Percentiles rank a stretch among this genome's conserved stretches.
phyloP scores from a whole-genome alignment of 2,329 filamentous ascomycete species.

The Keithomyces neogunnii region DNA sequence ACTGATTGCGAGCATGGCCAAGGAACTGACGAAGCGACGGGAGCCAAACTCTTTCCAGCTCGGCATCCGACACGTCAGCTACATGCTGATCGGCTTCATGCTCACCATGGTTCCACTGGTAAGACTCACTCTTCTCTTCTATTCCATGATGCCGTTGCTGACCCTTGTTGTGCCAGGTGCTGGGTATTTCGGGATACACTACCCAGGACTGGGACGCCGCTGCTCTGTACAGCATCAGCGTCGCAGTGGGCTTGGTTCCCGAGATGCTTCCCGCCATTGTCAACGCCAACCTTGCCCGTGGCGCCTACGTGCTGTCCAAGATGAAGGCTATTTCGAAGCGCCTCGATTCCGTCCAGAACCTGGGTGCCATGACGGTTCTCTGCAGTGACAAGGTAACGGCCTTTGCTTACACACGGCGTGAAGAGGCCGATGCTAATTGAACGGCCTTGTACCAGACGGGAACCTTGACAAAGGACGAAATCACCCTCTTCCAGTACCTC shows the following conservation, averaged over 20 bases:
- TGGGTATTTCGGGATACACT: slow-evolving; percentile 15
- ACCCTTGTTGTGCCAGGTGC: slow-evolving; percentile 8
- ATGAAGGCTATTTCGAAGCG: slow-evolving; percentile 28
- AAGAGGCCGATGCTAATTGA: not conserved
- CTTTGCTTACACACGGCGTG: not conserved
- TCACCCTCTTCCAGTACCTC: slow-evolving; percentile 16
- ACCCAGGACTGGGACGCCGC: slow-evolving; percentile 18
- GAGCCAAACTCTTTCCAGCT: slow-evolving; percentile 18
- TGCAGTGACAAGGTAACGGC: slow-evolving; percentile 20
- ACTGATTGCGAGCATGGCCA: slow-evolving; percentile 18
- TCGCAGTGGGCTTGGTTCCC: slow-evolving; percentile 20
- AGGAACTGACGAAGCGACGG: slow-evolving; percentile 15
- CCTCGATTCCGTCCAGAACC: slow-evolving; percentile 21
- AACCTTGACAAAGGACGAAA: slow-evolving; percentile 20
- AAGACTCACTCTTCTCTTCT: not conserved
- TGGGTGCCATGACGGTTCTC: slow-evolving; percentile 20
- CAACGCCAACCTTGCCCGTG: slow-evolving; percentile 19
- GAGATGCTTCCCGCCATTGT: slow-evolving; percentile 23
- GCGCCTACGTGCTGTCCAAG: slow-evolving; percentile 17
- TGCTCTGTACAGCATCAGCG: slow-evolving; percentile 20
- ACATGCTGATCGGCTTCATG: slow-evolving; percentile 21
- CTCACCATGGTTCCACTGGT: slow-evolving; percentile 21
- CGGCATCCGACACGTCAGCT: slow-evolving; percentile 20
- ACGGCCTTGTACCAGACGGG: slow-evolving; percentile 12
- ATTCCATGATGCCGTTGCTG: not conserved